A percentile compares a stretch with the other conserved stretches of the same genome.
These are phyloP conservation scores for Fusarium torreyae DNA, from an alignment of 2,329 filamentous ascomycete species.

Conservation along the genomic window DNA sequence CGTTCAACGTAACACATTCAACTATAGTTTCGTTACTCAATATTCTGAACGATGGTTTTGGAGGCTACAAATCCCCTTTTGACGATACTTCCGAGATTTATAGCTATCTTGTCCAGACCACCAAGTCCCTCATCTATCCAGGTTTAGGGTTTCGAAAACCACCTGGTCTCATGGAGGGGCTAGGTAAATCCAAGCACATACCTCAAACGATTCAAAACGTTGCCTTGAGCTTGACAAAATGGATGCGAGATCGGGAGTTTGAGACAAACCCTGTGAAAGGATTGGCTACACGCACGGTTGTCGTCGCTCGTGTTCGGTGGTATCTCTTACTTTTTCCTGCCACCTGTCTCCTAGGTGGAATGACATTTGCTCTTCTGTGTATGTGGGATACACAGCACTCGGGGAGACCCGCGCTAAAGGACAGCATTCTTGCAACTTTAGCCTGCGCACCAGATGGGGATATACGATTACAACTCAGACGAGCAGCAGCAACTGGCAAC, in stretches of 20 bases:
- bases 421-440: conserved; percentile 2
- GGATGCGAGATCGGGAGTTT: conserved; percentile 26
- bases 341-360: neutral
- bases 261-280: neutral
- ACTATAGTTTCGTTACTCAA: neutral
- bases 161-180: neutral
- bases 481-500: neutral
- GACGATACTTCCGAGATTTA: too few relatives aligned
- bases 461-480: neutral
- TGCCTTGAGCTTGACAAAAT: conserved; percentile 24
- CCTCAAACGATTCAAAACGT: neutral
- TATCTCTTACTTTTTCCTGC: conserved; percentile 7
- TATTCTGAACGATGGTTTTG: conserved; percentile 10
- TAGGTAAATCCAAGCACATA: neutral
- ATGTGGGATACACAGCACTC: conserved; percentile 13
- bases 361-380: neutral
- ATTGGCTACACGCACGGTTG: neutral
- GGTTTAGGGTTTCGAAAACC: neutral
- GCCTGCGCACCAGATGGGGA: conserved; percentile 2
- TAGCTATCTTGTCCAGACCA: too few relatives aligned
- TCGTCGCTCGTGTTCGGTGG: conserved; percentile 15
- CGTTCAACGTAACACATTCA: conserved; percentile 24
- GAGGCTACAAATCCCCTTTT: too few relatives aligned
- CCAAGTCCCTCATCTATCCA: conserved; percentile 6
- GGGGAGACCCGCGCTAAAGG: conserved; percentile 4